Conservation (phyloP, 768 basidiomycete genomes). For the Suillus subaureus region DNA sequence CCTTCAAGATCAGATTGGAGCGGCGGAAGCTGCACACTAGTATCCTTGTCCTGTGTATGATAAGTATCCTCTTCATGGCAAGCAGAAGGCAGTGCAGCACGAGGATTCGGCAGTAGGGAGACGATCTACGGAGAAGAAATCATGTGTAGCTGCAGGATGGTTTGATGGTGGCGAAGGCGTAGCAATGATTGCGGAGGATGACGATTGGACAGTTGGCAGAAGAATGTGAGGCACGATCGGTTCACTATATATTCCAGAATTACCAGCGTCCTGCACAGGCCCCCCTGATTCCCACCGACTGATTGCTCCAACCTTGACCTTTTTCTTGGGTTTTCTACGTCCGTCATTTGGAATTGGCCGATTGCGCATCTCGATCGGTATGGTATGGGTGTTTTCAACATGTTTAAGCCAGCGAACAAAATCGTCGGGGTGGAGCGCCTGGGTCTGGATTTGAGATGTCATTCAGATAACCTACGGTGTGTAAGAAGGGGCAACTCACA, state of each 20-base stretch:
- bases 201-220: not conserved
- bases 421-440: constrained; percentile 1
- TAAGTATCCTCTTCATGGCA: not conserved
- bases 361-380: constrained; percentile 6
- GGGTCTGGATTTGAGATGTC: not conserved
- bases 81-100: not conserved
- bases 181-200: not conserved
- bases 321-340: constrained; percentile 4
- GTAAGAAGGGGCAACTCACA: not conserved
- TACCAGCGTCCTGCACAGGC: not conserved
- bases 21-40: not conserved
- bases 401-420: constrained; percentile 4
- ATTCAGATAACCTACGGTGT: not conserved
- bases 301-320: not conserved
- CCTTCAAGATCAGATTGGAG: not conserved
- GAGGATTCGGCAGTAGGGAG: not conserved
- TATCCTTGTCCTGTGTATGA: not conserved
- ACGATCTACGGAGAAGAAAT: not conserved
- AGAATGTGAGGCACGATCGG: not conserved
- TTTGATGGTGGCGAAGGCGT: not conserved
- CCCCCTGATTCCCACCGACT: not conserved
- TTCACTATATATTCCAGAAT: not conserved
- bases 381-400: not conserved
- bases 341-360: constrained; percentile 14
- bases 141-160: not conserved